Percentiles rank a stretch among this genome's conserved stretches.
These are phyloP conservation scores for Salvia splendens DNA, from an alignment of 257 asterid species.

Conservation along the genomic window DNA sequence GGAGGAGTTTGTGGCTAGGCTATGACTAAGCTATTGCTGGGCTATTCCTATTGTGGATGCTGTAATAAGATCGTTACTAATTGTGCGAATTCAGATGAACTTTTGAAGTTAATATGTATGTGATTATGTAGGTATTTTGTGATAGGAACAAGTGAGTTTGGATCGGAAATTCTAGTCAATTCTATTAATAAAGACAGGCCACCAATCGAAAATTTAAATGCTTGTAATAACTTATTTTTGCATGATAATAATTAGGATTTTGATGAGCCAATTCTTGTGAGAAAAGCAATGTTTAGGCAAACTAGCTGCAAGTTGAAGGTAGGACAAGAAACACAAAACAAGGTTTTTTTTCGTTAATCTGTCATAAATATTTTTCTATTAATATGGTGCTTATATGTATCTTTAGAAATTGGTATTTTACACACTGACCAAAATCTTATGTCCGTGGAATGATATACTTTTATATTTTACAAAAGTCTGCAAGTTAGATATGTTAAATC, in stretches of 20 bases:
- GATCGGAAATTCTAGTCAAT: background rate
- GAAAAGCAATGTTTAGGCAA: slow-evolving; percentile 29
- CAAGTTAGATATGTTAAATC: background rate
- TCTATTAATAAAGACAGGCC: slow-evolving; percentile 28
- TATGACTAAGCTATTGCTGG: too few species aligned
- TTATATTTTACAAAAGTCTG: background rate
- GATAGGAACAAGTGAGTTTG: background rate
- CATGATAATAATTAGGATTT: slow-evolving; percentile 6
- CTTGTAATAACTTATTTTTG: background rate
- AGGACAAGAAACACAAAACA: slow-evolving; percentile 34
- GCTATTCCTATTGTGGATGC: too few species aligned
- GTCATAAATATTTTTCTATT: too few species aligned
- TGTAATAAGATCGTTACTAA: too few species aligned
- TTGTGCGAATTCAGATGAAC: too few species aligned
- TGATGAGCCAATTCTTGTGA: slow-evolving; percentile 16
- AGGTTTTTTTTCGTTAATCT: slow-evolving; percentile 20
- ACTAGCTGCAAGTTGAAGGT: slow-evolving; percentile 38
- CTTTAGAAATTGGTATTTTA: background rate
- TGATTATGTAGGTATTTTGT: background rate
- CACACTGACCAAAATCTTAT: too few species aligned
- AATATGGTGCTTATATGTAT: too few species aligned
- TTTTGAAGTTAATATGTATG: too few species aligned
- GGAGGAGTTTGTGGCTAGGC: too few species aligned
- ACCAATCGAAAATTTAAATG: background rate
- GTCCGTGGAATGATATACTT: too few species aligned